Evolutionary conservation across 129 eudicot genomes (phyloP).

Genomic region (Solidago caesia): DNA sequence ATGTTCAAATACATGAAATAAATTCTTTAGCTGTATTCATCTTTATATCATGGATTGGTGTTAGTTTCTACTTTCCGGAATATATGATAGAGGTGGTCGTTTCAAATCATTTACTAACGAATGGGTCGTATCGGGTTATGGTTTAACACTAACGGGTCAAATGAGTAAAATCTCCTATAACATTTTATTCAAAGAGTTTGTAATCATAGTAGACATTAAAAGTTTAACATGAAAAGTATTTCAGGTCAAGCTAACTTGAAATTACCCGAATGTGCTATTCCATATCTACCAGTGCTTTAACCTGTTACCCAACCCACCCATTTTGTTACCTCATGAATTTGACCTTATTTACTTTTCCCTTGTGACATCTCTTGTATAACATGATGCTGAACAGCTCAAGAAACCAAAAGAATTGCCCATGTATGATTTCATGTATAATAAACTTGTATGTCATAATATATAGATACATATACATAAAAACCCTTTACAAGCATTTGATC

Average conservation of each 20-base stretch:
- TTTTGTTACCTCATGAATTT: background rate
- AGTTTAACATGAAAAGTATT: background rate
- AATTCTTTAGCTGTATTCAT: slow-evolving; percentile 5
- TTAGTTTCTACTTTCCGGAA: background rate
- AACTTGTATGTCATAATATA: background rate
- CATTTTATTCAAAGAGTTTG: background rate
- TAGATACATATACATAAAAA: background rate
- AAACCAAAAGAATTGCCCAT: slow-evolving; percentile 12
- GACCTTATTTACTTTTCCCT: no score
- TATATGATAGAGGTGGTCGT: background rate
- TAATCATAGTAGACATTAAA: background rate
- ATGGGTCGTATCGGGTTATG: background rate
- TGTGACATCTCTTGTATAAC: slow-evolving; percentile 14
- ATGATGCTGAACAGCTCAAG: background rate
- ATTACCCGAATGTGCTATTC: background rate
- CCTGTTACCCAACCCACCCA: background rate
- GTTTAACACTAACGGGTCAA: background rate
- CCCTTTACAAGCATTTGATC: slow-evolving; percentile 20
- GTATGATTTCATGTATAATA: slow-evolving; percentile 23
- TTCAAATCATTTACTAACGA: background rate
- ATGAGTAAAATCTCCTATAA: background rate
- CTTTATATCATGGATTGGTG: slow-evolving; percentile 8
- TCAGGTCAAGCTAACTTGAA: background rate
- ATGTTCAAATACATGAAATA: background rate
- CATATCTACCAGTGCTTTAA: background rate